These are phyloP conservation scores for Xylaria telfairii DNA, from an alignment of 495 filamentous ascomycete species.

Conservation along the genomic window DNA sequence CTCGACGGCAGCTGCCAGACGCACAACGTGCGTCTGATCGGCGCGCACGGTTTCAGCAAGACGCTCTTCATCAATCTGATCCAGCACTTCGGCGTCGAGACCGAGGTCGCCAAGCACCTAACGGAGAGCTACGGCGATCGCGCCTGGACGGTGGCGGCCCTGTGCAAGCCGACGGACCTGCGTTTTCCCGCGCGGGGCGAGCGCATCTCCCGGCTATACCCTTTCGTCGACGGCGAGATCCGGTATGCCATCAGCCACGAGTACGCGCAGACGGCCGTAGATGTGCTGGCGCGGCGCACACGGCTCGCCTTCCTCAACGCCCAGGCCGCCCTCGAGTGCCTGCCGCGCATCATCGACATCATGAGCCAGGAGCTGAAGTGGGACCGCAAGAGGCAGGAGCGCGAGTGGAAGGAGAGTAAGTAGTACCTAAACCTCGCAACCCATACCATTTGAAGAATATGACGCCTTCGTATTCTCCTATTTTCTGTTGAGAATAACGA, in stretches of 20 bases:
- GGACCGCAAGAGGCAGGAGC: conserved; percentile 73
- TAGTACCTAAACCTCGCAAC: too few species aligned
- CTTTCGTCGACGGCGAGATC: conserved; percentile 96
- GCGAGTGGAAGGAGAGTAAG: conserved; percentile 82
- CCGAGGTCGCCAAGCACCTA: conserved; percentile 91
- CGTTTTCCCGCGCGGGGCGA: conserved; percentile 89
- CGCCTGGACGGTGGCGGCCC: conserved; percentile 90
- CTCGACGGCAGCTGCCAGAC: conserved; percentile 91
- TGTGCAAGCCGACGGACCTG: conserved; percentile 79
- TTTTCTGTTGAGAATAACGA: neutral
- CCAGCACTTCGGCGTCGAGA: conserved; percentile 95
- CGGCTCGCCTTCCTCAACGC: conserved; percentile 94
- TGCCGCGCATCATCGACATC: conserved; percentile 88
- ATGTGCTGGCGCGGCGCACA: conserved; percentile 87
- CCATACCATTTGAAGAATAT: too few species aligned
- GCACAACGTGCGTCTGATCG: conserved; percentile 85
- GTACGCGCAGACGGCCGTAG: conserved; percentile 92
- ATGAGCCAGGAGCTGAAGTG: conserved; percentile 91
- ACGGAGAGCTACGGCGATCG: conserved; percentile 91
- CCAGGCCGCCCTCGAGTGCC: conserved; percentile 89
- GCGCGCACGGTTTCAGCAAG: conserved; percentile 92
- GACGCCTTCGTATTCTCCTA: neutral
- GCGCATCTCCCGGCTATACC: conserved; percentile 82
- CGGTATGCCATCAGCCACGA: conserved; percentile 89
- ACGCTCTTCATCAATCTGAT: conserved; percentile 98